These are phyloP conservation scores for Euphorbia schlechtendalii DNA, from an alignment of 441 rosid species.

Conservation along the genomic window DNA sequence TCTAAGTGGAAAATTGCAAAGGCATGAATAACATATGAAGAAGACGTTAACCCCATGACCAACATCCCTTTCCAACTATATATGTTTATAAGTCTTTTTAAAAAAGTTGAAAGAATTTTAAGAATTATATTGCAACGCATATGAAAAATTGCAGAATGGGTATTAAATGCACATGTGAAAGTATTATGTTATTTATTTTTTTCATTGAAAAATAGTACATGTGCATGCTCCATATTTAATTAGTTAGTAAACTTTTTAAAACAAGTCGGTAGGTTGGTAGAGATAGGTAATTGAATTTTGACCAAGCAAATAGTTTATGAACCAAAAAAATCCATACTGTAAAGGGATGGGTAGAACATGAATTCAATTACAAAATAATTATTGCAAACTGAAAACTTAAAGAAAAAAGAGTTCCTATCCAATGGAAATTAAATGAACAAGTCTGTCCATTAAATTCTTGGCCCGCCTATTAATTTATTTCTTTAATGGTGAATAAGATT, in stretches of 20 bases:
- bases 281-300: not conserved
- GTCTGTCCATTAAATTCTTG: not conserved
- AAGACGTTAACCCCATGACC: conserved; percentile 8
- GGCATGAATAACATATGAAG: conserved; percentile 3
- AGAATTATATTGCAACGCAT: conserved; percentile 4
- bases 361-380: conserved; percentile 15
- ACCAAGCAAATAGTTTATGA: conserved; percentile 9
- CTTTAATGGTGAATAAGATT: not conserved
- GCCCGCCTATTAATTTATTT: not conserved
- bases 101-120: conserved; percentile 7
- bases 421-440: not conserved
- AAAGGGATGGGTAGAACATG: conserved; percentile 28
- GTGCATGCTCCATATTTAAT: no score
- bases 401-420: not conserved
- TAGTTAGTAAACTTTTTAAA: no score
- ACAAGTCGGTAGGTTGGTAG: no score
- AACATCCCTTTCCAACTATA: not conserved
- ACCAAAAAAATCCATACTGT: conserved; percentile 17
- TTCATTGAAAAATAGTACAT: no score
- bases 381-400: no score
- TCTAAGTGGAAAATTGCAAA: not conserved
- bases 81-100: not conserved
- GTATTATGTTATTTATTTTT: not conserved
- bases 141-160: conserved; percentile 17
- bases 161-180: conserved; percentile 39